Evolutionary conservation across 495 filamentous ascomycete species (phyloP).

Genomic region (Parachaetomium inaequale): DNA sequence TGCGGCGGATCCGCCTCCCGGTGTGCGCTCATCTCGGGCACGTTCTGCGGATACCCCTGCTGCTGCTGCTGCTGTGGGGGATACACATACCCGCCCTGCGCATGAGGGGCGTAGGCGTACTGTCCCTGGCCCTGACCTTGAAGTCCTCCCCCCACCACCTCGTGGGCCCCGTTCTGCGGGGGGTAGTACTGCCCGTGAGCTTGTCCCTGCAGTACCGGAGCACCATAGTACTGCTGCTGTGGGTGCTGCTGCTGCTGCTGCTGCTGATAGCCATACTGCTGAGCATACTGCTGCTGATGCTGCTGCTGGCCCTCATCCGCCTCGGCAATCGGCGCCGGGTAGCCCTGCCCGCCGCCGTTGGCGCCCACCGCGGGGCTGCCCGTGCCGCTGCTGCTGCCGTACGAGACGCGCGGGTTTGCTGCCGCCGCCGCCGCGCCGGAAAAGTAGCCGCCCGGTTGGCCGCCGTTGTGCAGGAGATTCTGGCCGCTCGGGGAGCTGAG

Average conservation of each 20-base stretch:
- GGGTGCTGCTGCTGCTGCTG: constrained; percentile 11
- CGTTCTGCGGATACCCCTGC: not conserved
- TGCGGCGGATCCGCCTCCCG: constrained; percentile 19
- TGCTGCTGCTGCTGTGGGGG: constrained; percentile 10
- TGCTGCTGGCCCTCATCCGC: constrained; percentile 15
- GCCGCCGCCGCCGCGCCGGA: not conserved
- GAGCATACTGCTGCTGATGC: not conserved
- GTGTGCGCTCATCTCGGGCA: constrained; percentile 19
- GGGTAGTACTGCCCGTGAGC: constrained; percentile 8
- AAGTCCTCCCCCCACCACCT: too few relatives aligned
- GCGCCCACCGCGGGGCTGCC: not conserved
- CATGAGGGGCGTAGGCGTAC: not conserved
- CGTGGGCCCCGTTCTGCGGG: too few relatives aligned
- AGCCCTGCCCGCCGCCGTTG: not conserved
- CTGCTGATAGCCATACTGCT: not conserved
- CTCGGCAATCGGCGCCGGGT: constrained; percentile 18
- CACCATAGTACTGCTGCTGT: not conserved
- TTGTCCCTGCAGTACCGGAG: not conserved
- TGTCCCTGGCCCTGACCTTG: not conserved
- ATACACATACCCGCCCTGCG: constrained; percentile 5
- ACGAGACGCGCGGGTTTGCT: not conserved
- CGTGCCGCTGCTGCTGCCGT: not conserved
- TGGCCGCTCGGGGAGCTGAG: constrained; percentile 16
- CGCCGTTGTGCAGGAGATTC: not conserved
- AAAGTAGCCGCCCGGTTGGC: constrained; percentile 5